Conservation (phyloP, 73 alveolate genomes). For the Diophrys appendiculata region DNA sequence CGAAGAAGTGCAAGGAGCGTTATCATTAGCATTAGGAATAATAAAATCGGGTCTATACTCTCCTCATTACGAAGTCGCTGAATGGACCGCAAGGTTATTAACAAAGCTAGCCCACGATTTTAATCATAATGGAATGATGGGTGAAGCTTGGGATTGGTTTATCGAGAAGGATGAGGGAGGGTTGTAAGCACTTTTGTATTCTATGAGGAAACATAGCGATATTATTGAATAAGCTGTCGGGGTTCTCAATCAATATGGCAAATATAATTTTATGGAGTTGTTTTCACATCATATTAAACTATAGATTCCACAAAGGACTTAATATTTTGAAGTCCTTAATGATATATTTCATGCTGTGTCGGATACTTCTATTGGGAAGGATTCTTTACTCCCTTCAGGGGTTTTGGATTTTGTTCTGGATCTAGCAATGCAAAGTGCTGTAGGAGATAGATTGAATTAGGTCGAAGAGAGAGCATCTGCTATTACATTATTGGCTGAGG, state of each 20-base stretch:
- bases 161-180: conserved; percentile 47
- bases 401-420: conserved; percentile 53
- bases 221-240: conserved; percentile 30
- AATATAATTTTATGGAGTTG: conserved; percentile 50
- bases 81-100: conserved; percentile 64
- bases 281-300: conserved; percentile 48
- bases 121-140: conserved; percentile 5
- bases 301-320: conserved; percentile 3
- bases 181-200: conserved; percentile 36
- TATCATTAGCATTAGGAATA: conserved; percentile 48
- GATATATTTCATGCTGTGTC: conserved; percentile 29
- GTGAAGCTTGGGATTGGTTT: conserved; percentile 32
- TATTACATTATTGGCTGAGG: conserved; percentile 62
- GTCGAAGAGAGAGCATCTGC: conserved; percentile 53
- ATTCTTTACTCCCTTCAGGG: conserved; percentile 40
- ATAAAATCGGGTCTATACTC: conserved; percentile 77
- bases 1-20: conserved; percentile 59
- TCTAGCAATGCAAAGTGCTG: conserved; percentile 36
- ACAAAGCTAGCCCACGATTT: conserved; percentile 73
- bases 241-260: conserved; percentile 42
- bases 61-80: conserved; percentile 65
- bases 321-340: conserved; percentile 8
- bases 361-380: conserved; percentile 16
- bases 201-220: conserved; percentile 36
- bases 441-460: conserved; percentile 30